Conservation (phyloP, 768 basidiomycete species). For the Hygrophoropsis aurantiaca region DNA sequence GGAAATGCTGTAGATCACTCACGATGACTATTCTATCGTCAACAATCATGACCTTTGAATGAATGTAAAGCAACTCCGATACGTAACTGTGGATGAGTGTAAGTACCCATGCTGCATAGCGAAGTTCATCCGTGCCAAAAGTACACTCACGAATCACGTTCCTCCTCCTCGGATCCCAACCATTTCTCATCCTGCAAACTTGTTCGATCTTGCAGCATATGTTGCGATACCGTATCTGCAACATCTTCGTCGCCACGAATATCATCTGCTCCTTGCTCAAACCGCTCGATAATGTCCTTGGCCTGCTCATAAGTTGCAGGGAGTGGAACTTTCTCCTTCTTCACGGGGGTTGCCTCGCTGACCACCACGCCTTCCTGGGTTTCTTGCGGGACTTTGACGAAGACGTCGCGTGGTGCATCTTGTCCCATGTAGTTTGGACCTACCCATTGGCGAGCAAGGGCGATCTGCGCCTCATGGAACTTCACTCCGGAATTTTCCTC, state of each 20-base stretch:
- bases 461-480: constrained; percentile 86
- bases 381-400: constrained; percentile 55
- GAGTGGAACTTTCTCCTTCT: constrained; percentile 63
- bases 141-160: constrained; percentile 67
- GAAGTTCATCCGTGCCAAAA: constrained; percentile 5
- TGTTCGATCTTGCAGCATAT: constrained; percentile 65
- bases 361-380: constrained; percentile 48
- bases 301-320: constrained; percentile 72
- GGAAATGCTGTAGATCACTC: constrained; percentile 25
- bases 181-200: constrained; percentile 75
- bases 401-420: constrained; percentile 48
- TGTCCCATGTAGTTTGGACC: constrained; percentile 42
- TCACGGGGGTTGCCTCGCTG: constrained; percentile 51
- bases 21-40: constrained; percentile 90
- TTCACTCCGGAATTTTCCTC: constrained; percentile 74
- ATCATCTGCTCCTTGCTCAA: constrained; percentile 62
- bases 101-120: background rate
- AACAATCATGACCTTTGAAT: constrained; percentile 91
- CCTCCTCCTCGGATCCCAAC: constrained; percentile 82
- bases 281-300: constrained; percentile 60
- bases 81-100: constrained; percentile 56
- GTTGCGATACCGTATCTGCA: constrained; percentile 78
- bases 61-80: constrained; percentile 80
- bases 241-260: constrained; percentile 63
- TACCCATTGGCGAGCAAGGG: constrained; percentile 76